These are phyloP conservation scores for Cyclostephanos invisitatus DNA, from an alignment of 108 stramenopile genomes.

Conservation along the genomic window DNA sequence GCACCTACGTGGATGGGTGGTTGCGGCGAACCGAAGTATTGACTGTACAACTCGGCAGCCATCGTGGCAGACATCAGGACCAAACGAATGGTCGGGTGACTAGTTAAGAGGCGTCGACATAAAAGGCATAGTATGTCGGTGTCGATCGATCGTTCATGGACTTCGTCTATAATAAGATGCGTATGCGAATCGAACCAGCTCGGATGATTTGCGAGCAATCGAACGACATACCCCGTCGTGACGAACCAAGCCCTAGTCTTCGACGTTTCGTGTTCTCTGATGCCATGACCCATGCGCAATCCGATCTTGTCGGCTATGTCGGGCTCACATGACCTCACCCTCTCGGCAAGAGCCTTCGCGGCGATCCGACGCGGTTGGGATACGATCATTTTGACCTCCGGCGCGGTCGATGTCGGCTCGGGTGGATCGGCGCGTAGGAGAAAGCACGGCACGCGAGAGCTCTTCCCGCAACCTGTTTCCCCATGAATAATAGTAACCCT, in stretches of 20 bases:
- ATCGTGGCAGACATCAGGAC: constrained; percentile 94
- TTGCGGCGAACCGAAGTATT: constrained; percentile 74
- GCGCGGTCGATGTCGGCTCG: constrained; percentile 44
- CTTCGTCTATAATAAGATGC: constrained; percentile 88
- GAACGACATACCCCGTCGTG: constrained; percentile 90
- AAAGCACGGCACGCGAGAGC: constrained; percentile 82
- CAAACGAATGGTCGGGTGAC: constrained; percentile 72
- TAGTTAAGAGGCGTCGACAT: constrained; percentile 70
- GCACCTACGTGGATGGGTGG: constrained; percentile 82
- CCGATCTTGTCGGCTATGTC: constrained; percentile 61
- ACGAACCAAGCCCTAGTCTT: constrained; percentile 82
- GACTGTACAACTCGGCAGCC: constrained; percentile 74
- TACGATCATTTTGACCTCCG: constrained; percentile 81
- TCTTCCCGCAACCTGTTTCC: constrained; percentile 88
- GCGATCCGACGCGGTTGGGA: constrained; percentile 91
- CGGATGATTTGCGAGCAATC: constrained; percentile 87
- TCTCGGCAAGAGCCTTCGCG: constrained; percentile 80
- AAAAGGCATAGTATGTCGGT: constrained; percentile 83
- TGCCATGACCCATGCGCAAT: constrained; percentile 89
- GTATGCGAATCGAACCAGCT: constrained; percentile 67
- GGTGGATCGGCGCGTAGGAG: constrained; percentile 72
- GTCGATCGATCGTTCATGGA: constrained; percentile 66
- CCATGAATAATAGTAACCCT: constrained; percentile 90
- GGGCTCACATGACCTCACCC: constrained; percentile 77
- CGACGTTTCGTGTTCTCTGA: constrained; percentile 72